Base-by-base conservation (phyloP, 108 stramenopile species). In the Cyclotella distinguenda region DNA sequence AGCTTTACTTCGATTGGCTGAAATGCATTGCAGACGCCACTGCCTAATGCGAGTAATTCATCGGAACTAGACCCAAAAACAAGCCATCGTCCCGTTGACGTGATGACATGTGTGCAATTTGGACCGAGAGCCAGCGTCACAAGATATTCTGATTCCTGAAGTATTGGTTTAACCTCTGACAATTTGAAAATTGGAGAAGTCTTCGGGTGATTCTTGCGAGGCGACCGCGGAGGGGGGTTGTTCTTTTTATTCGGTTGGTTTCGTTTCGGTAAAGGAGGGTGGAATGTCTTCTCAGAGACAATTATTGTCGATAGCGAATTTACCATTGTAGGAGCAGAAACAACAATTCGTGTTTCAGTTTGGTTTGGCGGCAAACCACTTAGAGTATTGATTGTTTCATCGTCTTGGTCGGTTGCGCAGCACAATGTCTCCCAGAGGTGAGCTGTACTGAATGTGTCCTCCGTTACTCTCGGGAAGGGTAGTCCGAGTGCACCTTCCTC, bases 31-130 rank as follows among this genome's bases (percentile, higher is more conserved):
- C 42, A 57, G 6, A 47, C 48, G 48, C 73, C 45, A 9, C 61
- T 33, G 10, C 85, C 86, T 6, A 82, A 72, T 0, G 84, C 89
- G 1, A 90, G 79, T 74, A 90, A 70, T 7, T 86, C 89, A 59
- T 90, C 85, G 13, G 53, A 61, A 64, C 86, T 90, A 21, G 77
- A 68, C 4, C 89, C 89, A 73, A 84, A 91, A 2, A 80, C 78
- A 33, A 80, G 55, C 64, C 81, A 82, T 46, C 82, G 45, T 11
- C 91, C 91, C 30, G 31, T 64, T 0, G 82, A 85, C 60, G 82
- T 82, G 23, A 87, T 64, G 9, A 86, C 84, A 68, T 86, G 84
- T 8, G 90, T 85, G 46, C 84, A 86, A 23, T 72, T 43, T 9
- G 77, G 77, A 10, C 90, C 90, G n/a, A 91, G 66, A 28, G 90